Conservation (phyloP, 306 rosid species). For the Rubus idaeus region DNA sequence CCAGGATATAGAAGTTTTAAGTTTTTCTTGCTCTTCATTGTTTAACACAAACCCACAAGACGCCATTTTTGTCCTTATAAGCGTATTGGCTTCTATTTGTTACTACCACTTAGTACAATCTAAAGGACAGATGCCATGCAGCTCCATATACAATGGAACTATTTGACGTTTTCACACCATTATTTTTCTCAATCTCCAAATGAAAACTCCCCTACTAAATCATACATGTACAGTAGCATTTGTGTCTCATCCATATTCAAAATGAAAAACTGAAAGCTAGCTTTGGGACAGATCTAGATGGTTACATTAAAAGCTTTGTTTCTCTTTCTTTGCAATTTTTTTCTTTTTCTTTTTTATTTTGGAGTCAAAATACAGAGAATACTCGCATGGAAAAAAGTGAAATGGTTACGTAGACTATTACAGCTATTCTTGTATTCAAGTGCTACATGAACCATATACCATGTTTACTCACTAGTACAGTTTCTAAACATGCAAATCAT, state of each 20-base stretch:
- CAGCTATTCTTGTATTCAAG: not conserved
- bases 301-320: not conserved
- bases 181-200: not conserved
- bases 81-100: not conserved
- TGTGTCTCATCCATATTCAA: not conserved
- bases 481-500: not conserved
- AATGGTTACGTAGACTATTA: not conserved
- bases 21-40: not conserved
- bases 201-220: not conserved
- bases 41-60: not conserved
- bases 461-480: not conserved
- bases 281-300: not conserved
- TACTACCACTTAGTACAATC: not conserved
- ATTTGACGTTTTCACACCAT: not conserved
- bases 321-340: not conserved
- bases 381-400: no score
- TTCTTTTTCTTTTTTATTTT: not conserved
- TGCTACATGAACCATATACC: not conserved
- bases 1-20: not conserved
- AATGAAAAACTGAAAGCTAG: not conserved
- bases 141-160: not conserved
- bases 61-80: not conserved
- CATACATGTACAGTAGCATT: not conserved
- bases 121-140: not conserved
- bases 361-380: no score